These are phyloP conservation scores for Reutealis trisperma DNA, from an alignment of 345 rosid genomes.

Conservation along the genomic window DNA sequence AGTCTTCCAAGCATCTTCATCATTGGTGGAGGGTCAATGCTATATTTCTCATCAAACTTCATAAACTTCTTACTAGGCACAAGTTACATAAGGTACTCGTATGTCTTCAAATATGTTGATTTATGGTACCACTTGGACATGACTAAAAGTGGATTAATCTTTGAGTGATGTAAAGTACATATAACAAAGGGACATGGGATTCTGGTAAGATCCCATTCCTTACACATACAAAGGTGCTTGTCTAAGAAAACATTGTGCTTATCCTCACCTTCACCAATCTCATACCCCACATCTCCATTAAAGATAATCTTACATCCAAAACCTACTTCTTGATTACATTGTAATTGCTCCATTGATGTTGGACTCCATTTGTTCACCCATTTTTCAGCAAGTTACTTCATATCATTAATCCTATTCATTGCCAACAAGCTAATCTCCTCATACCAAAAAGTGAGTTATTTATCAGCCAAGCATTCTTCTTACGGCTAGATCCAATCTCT, in stretches of 20 bases:
- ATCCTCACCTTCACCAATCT: not conserved
- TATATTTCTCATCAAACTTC: not conserved
- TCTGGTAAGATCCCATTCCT: not conserved
- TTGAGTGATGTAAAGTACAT: not conserved
- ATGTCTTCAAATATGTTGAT: not conserved
- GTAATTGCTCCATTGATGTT: not conserved
- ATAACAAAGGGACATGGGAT: not conserved
- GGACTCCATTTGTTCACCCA: not conserved
- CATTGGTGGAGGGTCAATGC: not conserved
- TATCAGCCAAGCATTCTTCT: no score
- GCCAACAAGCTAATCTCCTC: no score
- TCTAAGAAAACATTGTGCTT: not conserved
- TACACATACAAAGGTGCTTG: not conserved
- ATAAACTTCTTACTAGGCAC: not conserved
- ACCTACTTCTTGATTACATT: not conserved
- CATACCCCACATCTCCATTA: not conserved
- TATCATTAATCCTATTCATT: not conserved
- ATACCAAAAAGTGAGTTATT: no score
- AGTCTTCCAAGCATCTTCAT: not conserved
- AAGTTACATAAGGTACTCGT: not conserved
- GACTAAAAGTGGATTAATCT: fast-evolving
- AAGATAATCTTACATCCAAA: not conserved
- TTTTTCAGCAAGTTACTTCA: not conserved
- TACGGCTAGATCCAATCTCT: no score
- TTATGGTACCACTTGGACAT: not conserved